These are phyloP conservation scores for Linnemannia hyalina DNA, from an alignment of 192 early-diverging fungal genomes.

Conservation along the genomic window DNA sequence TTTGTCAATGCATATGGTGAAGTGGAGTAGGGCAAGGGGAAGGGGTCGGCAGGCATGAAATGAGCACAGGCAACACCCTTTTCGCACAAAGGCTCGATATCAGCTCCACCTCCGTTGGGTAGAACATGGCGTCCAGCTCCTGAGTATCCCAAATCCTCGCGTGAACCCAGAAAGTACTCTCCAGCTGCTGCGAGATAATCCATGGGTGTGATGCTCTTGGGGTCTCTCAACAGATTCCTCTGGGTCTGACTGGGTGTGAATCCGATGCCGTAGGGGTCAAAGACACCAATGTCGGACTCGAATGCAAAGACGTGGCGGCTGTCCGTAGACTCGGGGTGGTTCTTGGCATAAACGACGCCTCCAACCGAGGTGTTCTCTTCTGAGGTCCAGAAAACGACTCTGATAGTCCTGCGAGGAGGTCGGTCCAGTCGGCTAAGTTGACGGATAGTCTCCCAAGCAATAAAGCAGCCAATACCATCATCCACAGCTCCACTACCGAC, in stretches of 20 bases:
- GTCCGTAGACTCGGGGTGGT: slow-evolving; percentile 32
- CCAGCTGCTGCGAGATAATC: slow-evolving; percentile 27
- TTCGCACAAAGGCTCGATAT: slow-evolving; percentile 64
- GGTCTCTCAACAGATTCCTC: background rate
- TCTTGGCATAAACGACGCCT: slow-evolving; percentile 57
- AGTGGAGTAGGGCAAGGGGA: slow-evolving; percentile 52
- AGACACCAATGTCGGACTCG: slow-evolving; percentile 71
- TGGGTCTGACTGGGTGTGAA: slow-evolving; percentile 42
- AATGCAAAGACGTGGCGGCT: slow-evolving; percentile 65
- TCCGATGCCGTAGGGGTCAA: slow-evolving; percentile 69
- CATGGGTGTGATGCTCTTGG: background rate
- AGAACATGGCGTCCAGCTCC: slow-evolving; percentile 60
- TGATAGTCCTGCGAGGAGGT: slow-evolving; percentile 61
- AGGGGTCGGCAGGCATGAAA: slow-evolving; percentile 58
- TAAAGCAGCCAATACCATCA: slow-evolving; percentile 69
- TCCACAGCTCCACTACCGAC: slow-evolving; percentile 68
- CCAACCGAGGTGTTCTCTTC: slow-evolving; percentile 69
- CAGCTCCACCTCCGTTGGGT: slow-evolving; percentile 56
- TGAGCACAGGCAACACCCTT: slow-evolving; percentile 67
- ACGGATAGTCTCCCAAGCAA: slow-evolving; percentile 59
- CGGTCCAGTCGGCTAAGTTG: slow-evolving; percentile 26
- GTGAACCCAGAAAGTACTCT: slow-evolving; percentile 42
- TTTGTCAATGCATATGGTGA: slow-evolving; percentile 35
- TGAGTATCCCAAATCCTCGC: slow-evolving; percentile 54
- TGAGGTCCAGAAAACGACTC: slow-evolving; percentile 71